A percentile compares a stretch with the other conserved stretches of the same genome.
These are phyloP conservation scores for Daldinia caldariorum DNA, from an alignment of 495 filamentous ascomycete genomes.

Conservation along the genomic window DNA sequence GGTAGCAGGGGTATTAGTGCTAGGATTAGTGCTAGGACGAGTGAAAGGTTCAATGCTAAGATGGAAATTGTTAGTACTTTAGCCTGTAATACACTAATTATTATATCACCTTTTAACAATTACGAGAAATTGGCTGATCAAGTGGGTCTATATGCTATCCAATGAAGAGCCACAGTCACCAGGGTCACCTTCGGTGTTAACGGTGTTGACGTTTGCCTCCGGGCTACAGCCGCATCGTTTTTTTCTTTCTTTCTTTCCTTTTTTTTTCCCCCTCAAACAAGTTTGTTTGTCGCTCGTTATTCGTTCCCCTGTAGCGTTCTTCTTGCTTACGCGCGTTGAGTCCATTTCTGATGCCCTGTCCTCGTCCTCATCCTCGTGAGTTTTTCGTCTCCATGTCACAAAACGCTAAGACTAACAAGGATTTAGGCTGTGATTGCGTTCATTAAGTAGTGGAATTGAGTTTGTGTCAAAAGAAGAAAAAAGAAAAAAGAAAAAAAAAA, in stretches of 20 bases:
- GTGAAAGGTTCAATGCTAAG: not conserved
- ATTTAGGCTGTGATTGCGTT: not conserved
- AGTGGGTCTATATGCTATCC: conserved; percentile 3
- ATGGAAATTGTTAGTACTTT: conserved; percentile 1
- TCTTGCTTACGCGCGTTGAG: not conserved
- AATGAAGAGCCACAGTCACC: not conserved
- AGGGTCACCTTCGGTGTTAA: not conserved
- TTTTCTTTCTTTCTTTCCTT: conserved; percentile 2
- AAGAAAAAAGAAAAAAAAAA: not conserved
- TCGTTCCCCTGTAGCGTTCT: not conserved
- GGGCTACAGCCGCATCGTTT: not conserved
- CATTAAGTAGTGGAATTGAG: not conserved
- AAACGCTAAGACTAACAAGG: conserved; percentile 10
- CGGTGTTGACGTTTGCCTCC: not conserved
- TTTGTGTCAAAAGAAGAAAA: not conserved
- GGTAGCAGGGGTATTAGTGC: not conserved
- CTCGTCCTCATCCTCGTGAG: conserved; percentile 2
- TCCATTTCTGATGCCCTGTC: not conserved
- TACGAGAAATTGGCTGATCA: not conserved
- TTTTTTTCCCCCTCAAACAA: not conserved
- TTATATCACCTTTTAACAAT: conserved; percentile 25
- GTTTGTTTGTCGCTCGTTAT: conserved; percentile 3
- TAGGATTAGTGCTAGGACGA: not conserved
- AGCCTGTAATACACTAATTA: not conserved
- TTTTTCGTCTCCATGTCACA: not conserved